Base-by-base conservation (phyloP, 225 moss, liverwort and hornwort species). In the Thuidium tamariscinum region DNA sequence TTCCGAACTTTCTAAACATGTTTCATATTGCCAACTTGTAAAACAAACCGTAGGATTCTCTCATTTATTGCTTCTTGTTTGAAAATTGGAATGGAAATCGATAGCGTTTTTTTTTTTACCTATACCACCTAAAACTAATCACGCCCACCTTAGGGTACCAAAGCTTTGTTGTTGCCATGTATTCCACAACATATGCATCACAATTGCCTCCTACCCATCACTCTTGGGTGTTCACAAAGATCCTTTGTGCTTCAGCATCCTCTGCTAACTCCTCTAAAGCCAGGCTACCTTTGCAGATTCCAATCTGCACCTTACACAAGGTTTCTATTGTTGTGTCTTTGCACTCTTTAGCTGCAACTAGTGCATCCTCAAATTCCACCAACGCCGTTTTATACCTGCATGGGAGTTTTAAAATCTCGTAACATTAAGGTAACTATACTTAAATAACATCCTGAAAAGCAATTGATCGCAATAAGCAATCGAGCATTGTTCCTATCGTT, bases 301-400 rank as follows among this genome's bases (percentile, higher is more conserved):
- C 98, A 88, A 98, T 93, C 68, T 94, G 90, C 62, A 96, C 96
- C 68, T 91, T 96, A 29, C 94, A 96, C 86, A 94, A 95, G 32
- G 90, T 93, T 87, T 97, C 94, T 41, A 97, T 94, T 70, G 91
- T 89, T 87, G 86, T 91, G 89, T 97, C 95, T 64, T 87, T 91
- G 74, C 93, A 92, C n/a, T 91, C 93, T 87, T 75, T 90, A 46
- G 98, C 95, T 62, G 95, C 93, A 82, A 92, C 91, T 32, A 95
- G 86, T 83, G 96, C 94, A 74, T 92, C 82, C 83, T 91, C 93
- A 77, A 95, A 98, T 82, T 95, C 91, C 25, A 70, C 65, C 68
- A 95, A 91, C 36, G 94, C 96, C 44, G 90, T 93, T 72, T 93
- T 89, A 67, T 91, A 94, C 87, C 98, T 96, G 57, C 68, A 71